Evolutionary conservation across 176 grass and related monocot genomes (phyloP).

Genomic region (Urochloa ruziziensis): DNA sequence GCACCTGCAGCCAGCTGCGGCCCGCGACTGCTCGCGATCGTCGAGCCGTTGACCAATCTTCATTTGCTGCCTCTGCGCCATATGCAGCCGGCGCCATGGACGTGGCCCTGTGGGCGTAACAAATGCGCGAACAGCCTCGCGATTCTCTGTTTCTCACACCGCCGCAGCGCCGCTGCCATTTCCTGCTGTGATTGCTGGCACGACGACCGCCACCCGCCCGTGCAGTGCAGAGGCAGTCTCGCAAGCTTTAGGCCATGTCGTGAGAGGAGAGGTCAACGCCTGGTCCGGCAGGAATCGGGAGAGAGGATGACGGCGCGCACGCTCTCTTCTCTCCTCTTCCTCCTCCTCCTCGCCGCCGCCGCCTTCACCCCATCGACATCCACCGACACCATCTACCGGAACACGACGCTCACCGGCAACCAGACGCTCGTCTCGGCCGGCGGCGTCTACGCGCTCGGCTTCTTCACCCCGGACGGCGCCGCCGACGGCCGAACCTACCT

Average conservation of each 20-base stretch:
- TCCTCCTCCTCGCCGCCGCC: neutral
- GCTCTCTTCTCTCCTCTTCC: neutral
- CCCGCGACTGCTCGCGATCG: neutral
- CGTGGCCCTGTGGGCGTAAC: constrained; percentile 8
- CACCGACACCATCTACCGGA: constrained; percentile 20
- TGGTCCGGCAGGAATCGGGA: neutral
- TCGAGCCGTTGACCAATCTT: neutral
- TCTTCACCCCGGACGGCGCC: constrained; percentile 52
- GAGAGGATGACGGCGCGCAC: neutral
- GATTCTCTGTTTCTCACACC: neutral
- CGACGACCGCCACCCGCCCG: neutral
- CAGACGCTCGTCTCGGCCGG: constrained; percentile 52
- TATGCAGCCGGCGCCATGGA: neutral
- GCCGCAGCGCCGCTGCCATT: neutral
- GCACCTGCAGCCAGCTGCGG: neutral
- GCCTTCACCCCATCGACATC: neutral
- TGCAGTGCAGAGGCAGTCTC: too few species aligned
- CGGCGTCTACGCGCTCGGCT: constrained; percentile 52
- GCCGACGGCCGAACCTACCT: constrained; percentile 21
- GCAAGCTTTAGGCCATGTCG: neutral
- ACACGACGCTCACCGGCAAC: constrained; percentile 30
- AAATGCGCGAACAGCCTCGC: neutral
- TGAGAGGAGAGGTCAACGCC: constrained; percentile 15
- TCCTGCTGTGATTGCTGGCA: neutral
- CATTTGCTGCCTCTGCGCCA: neutral